Evolutionary conservation across 169 alveolate genomes (phyloP), one percentile per base, ranked within the genome.

Genomic region (Haemoproteus tartakovskyi): DNA sequence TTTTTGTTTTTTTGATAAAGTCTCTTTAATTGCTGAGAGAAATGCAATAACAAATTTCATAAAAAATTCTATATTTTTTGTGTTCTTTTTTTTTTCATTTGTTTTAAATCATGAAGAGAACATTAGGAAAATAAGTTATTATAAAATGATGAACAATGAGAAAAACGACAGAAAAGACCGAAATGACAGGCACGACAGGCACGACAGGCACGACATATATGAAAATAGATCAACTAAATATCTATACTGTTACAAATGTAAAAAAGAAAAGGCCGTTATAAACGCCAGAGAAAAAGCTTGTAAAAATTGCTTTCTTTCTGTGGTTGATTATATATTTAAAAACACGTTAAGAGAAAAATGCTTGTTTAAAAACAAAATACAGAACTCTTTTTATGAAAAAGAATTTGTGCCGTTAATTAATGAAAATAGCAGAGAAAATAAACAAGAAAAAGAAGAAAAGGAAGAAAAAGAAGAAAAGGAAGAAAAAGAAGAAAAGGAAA

Each of bases 301-400:
- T 47, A 67, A 54, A 33, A 60, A 41, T 8, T 67, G 82, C 41
- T 67, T 67, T 67, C 41, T 67, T 29, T 45, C 27, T 2, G 50
- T 67, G 11, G 82, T 67, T 16, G 82, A 67, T 41, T 67, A 67
- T 67, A 67, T 59, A 40, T 67, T 67, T 67, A 67, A 67, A 57
- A 67, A 67, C 56, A 67, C 82, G 14, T 67, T 67, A 40, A 67
- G 82, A 27, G 82, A 67, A 52, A 67, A 67, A 47, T 67, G 82
- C 21, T 54, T 67, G 24, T 67, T 67, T 67, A 67, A 67, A 67
- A 67, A 36, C 54, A 67, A 67, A 57, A 41, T 21, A 37, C 24
- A 21, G n/a, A n/a, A 48, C n/a, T 36, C 47, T 63, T 19, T 22
- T 48, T 22, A 19, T 16, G 27, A 22, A 46, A 11, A 21, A n/a